Evolutionary conservation across 768 basidiomycete genomes (phyloP).

Genomic region (Hericium rajendrae): DNA sequence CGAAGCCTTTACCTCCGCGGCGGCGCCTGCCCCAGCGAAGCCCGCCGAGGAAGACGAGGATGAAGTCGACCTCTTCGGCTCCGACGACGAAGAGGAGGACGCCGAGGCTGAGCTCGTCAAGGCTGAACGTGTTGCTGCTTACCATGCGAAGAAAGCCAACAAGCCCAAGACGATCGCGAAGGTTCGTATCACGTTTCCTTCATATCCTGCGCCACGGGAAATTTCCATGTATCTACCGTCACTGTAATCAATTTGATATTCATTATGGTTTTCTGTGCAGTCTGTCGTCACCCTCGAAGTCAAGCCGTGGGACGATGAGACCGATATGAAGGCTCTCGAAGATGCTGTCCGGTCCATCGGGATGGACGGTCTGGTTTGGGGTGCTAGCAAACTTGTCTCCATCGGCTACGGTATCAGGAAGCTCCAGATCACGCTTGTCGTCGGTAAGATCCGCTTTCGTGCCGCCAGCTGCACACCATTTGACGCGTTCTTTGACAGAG

Average conservation of each 20-base stretch:
- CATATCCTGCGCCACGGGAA: conserved; percentile 1
- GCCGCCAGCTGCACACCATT: conserved; percentile 26
- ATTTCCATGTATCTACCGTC: background rate
- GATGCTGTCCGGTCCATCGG: conserved; percentile 75
- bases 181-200: conserved; percentile 30
- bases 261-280: conserved; percentile 31
- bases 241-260: background rate
- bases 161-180: conserved; percentile 87
- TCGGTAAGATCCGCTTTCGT: conserved; percentile 24
- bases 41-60: conserved; percentile 29
- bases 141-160: conserved; percentile 86
- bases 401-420: conserved; percentile 94
- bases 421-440: conserved; percentile 61
- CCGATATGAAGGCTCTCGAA: conserved; percentile 89
- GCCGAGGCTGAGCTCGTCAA: conserved; percentile 46
- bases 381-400: conserved; percentile 83
- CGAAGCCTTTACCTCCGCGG: conserved; percentile 55
- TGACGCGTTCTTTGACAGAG: conserved; percentile 39
- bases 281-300: conserved; percentile 97
- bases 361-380: conserved; percentile 91
- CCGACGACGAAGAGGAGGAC: conserved; percentile 38
- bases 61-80: conserved; percentile 73
- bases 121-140: conserved; percentile 88
- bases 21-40: conserved; percentile 25
- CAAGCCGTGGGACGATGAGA: conserved; percentile 99